These are phyloP conservation scores for Erigeron philadelphicus DNA, from an alignment of 140 eudicot genomes.

Conservation along the genomic window DNA sequence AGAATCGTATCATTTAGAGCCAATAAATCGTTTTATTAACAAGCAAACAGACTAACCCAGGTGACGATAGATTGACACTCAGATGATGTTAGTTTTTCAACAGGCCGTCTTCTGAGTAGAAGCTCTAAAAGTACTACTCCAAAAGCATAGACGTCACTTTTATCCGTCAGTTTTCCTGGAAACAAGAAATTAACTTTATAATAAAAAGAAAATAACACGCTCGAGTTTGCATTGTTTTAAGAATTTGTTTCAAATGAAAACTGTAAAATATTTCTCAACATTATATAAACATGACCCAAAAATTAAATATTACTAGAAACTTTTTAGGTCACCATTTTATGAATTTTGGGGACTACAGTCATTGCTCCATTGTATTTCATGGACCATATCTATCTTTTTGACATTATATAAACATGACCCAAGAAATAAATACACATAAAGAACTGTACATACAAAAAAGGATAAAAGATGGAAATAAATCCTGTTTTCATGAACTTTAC, in stretches of 20 bases:
- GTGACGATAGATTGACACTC: constrained; percentile 67
- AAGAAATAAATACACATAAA: background rate
- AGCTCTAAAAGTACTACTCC: constrained; percentile 83
- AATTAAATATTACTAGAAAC: background rate
- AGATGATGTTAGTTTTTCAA: constrained; percentile 51
- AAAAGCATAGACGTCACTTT: constrained; percentile 75
- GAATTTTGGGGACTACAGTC: background rate
- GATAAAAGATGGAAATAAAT: background rate
- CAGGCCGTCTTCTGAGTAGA: constrained; percentile 53
- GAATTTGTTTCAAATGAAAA: background rate
- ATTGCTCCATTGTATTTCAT: background rate
- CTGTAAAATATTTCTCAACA: too few species aligned
- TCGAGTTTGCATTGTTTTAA: background rate
- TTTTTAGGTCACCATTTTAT: background rate
- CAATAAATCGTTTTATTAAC: background rate
- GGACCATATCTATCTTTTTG: background rate
- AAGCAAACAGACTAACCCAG: constrained; percentile 43
- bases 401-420: constrained; percentile 1
- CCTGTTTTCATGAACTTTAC: background rate
- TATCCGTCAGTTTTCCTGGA: constrained; percentile 65
- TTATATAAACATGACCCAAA: background rate
- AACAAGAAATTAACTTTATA: background rate
- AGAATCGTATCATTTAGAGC: background rate
- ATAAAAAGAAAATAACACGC: background rate
- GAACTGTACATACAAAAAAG: background rate